These are phyloP conservation scores for Arabidopsis suecica DNA, from an alignment of 345 rosid genomes.

Conservation along the genomic window DNA sequence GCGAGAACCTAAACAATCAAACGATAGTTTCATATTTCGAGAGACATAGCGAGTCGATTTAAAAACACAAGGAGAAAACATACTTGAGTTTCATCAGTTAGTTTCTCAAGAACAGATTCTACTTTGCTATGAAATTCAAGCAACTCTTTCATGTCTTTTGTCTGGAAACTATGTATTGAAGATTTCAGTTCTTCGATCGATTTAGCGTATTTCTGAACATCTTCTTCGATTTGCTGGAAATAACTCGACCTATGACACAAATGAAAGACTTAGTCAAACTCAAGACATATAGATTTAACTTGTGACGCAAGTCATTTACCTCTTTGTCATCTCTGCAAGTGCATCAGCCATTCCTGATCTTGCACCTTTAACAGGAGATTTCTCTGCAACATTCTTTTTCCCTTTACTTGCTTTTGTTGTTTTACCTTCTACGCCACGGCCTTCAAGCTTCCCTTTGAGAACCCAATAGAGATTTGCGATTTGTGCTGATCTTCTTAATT, in stretches of 20 bases:
- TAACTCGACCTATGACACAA: slow-evolving; percentile 57
- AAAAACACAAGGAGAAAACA: not conserved
- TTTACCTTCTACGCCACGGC: slow-evolving; percentile 43
- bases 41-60: not conserved
- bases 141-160: slow-evolving; percentile 63
- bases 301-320: slow-evolving; percentile 48
- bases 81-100: slow-evolving; percentile 72
- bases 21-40: not conserved
- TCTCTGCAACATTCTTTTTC: slow-evolving; percentile 35
- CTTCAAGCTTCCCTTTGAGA: slow-evolving; percentile 72
- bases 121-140: slow-evolving; percentile 58
- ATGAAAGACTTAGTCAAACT: not conserved
- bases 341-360: slow-evolving; percentile 76
- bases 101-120: slow-evolving; percentile 58
- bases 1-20: slow-evolving; percentile 57
- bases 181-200: slow-evolving; percentile 52
- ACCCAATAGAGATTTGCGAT: slow-evolving; percentile 55
- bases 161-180: slow-evolving; percentile 51
- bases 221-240: slow-evolving; percentile 74
- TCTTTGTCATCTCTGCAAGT: slow-evolving; percentile 70
- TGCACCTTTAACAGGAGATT: slow-evolving; percentile 45
- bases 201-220: slow-evolving; percentile 53
- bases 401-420: slow-evolving; percentile 37
- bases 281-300: not conserved
- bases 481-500: slow-evolving; percentile 66